Conservation (phyloP, 331 rosid species). For the Pyracantha coccinea region DNA sequence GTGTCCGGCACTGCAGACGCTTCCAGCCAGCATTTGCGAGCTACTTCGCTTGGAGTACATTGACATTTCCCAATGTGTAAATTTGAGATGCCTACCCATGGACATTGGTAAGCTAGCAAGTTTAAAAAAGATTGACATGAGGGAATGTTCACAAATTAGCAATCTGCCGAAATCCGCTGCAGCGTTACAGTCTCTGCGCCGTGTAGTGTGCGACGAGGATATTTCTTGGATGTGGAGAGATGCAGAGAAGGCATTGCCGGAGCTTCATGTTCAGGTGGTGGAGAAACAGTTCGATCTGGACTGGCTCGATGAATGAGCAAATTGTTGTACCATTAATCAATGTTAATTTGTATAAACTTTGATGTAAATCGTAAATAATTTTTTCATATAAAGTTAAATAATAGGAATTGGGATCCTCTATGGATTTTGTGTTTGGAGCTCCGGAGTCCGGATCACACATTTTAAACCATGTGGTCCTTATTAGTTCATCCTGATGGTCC, state of each 20-base stretch:
- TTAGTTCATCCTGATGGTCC: no score
- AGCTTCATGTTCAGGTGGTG: slow-evolving; percentile 49
- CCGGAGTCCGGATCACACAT: no score
- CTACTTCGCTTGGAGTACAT: slow-evolving; percentile 46
- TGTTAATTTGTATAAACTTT: background rate
- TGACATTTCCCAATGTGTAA: slow-evolving; percentile 67
- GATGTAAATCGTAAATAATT: background rate
- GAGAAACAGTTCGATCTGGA: slow-evolving; percentile 58
- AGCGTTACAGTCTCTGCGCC: slow-evolving; percentile 39
- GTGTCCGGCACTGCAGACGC: slow-evolving; percentile 47
- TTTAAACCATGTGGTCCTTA: no score
- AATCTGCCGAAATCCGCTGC: slow-evolving; percentile 45
- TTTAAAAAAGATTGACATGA: slow-evolving; percentile 86
- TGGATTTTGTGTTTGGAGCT: background rate
- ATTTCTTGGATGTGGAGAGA: slow-evolving; percentile 57
- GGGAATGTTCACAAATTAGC: slow-evolving; percentile 72
- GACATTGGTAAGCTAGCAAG: slow-evolving; percentile 41
- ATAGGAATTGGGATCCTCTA: background rate
- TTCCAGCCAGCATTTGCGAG: slow-evolving; percentile 50
- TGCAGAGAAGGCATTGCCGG: slow-evolving; percentile 36
- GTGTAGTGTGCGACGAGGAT: slow-evolving; percentile 76
- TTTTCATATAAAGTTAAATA: background rate
- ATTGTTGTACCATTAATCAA: background rate
- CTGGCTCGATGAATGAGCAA: slow-evolving; percentile 61
- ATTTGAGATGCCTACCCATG: slow-evolving; percentile 47